Base-by-base conservation (phyloP, 345 rosid genomes). In the Citrus sp. region DNA sequence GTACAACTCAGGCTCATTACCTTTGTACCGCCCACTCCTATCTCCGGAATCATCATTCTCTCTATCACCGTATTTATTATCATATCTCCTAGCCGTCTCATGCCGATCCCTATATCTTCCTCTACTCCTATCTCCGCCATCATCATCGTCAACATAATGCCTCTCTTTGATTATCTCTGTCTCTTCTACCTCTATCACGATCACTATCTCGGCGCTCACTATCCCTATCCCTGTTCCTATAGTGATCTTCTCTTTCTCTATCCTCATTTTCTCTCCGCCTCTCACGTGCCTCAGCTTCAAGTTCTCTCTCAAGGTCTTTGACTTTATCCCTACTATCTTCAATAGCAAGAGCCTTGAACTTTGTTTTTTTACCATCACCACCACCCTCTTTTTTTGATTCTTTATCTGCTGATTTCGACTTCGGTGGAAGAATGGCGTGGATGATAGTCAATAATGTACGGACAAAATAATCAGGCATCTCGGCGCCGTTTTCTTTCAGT, bases 401-500 rank as follows among this genome's bases (percentile, higher is more conserved):
- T 81, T 82, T 87, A 78, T 86, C 87, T 2, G 85, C 86, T 2
- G 85, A 80, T 62, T 87, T 85, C 14, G 89, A 75, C 32, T 81
- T 80, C 3, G 92, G 92, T 4, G 99, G 97, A 64, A 92, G 87
- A 78, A 95, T 93, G 59, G 90, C 98, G 76, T 91, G 99, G 78
- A 95, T 95, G 22, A 90, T 90, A 8, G 90, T 90, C 14, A 93
- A 80, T 34, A 95, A 85, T 0, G 98, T 93, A 1, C 91, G 91
- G 2, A 92, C 97, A 76, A 95, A 91, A 80, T 92, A 95, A 81
- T 95, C 99, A 0, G 99, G 97, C 89, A 95, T 84, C 78, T 93
- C 97, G 3, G 97, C 97, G 0, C 94, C 98, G 40, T 85, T 84
- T 38, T 88, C 84, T 89, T 92, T 94, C 66, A 95, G 80, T 82